Conservation (phyloP, 164 flowering plant genomes). For the Macadamia integrifolia region DNA sequence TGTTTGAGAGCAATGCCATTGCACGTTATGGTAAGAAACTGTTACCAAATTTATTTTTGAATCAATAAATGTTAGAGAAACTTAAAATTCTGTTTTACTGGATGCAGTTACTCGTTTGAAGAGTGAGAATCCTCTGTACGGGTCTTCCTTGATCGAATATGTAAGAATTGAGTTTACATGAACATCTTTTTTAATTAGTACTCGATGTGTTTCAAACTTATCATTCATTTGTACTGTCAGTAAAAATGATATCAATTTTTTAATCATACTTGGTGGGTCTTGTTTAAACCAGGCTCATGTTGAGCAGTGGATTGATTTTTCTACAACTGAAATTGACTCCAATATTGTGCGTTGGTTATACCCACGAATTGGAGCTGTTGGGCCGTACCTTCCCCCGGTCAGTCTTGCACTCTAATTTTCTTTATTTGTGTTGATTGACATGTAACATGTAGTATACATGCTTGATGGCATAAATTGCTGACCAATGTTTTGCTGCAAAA, state of each 20-base stretch:
- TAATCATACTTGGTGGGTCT: background rate
- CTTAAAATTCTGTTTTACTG: background rate
- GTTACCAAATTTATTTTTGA: background rate
- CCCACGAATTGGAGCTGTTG: conserved; percentile 40
- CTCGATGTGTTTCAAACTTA: background rate
- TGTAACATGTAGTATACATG: background rate
- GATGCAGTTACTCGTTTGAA: conserved; percentile 64
- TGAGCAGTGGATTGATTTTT: conserved; percentile 87
- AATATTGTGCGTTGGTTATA: conserved; percentile 30
- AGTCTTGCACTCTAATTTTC: conserved; percentile 9
- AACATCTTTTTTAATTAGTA: background rate
- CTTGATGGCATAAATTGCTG: background rate
- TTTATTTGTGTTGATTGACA: background rate
- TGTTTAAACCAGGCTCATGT: conserved; percentile 38
- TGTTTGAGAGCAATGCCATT: conserved; percentile 82
- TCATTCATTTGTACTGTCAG: background rate
- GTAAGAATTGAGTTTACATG: conserved; percentile 31
- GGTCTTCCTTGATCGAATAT: conserved; percentile 64
- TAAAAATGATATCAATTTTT: no score
- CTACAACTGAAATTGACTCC: conserved; percentile 55
- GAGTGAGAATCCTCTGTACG: conserved; percentile 51
- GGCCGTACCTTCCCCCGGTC: conserved; percentile 45
- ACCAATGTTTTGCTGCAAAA: background rate
- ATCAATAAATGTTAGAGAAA: conserved; percentile 1
- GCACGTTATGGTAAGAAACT: conserved; percentile 58